These are phyloP conservation scores for Carpinus fangiana DNA, from an alignment of 306 rosid species.

Conservation along the genomic window DNA sequence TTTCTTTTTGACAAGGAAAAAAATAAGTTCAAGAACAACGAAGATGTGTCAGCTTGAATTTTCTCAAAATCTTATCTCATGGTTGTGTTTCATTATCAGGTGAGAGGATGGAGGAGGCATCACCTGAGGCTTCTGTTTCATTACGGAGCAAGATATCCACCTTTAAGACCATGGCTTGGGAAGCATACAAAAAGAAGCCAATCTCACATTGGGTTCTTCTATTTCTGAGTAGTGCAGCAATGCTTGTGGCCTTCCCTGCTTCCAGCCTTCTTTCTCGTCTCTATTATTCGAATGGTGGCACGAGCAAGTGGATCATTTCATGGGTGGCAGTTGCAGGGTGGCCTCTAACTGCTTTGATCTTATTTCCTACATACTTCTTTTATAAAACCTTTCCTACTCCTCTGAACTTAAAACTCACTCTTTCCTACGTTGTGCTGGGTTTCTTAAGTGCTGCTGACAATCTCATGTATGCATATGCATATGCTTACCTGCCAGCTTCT, in stretches of 20 bases:
- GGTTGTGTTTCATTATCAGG: constrained; percentile 23
- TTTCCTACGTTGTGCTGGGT: constrained; percentile 64
- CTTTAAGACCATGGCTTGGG: constrained; percentile 30
- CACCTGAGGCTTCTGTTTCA: constrained; percentile 39
- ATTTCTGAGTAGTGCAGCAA: constrained; percentile 60
- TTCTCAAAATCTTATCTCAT: not conserved
- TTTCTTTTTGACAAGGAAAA: not conserved
- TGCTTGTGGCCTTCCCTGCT: constrained; percentile 94
- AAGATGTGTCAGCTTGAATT: not conserved
- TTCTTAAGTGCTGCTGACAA: constrained; percentile 86
- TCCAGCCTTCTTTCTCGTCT: constrained; percentile 84
- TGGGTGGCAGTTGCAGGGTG: constrained; percentile 94
- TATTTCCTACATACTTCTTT: constrained; percentile 60
- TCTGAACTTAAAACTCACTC: constrained; percentile 44
- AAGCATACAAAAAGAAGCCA: constrained; percentile 63
- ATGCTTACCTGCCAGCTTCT: constrained; percentile 94
- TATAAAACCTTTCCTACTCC: constrained; percentile 61
- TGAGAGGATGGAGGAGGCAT: constrained; percentile 49
- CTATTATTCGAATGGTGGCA: constrained; percentile 72
- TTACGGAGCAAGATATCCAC: constrained; percentile 43
- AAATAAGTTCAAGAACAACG: not conserved
- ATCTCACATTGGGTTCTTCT: constrained; percentile 78
- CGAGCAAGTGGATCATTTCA: constrained; percentile 94
- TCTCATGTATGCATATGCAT: constrained; percentile 94
- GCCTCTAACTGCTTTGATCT: constrained; percentile 72